Base-by-base conservation (phyloP, 805 yeast genomes). In the Sugiyamaella valdiviana region DNA sequence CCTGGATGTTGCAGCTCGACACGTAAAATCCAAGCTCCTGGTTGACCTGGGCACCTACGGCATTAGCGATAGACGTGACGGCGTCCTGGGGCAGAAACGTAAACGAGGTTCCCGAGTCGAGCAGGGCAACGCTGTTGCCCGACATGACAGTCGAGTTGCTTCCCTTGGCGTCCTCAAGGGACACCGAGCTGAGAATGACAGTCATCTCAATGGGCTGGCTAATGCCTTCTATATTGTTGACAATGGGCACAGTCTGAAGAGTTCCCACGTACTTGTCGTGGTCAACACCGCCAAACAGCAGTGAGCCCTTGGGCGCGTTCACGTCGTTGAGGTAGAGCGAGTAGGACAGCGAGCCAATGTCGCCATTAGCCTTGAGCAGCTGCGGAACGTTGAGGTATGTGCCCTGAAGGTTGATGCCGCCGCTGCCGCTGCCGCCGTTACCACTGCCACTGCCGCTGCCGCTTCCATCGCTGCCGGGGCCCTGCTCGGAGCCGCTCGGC, bases 361-460 rank as follows among this genome's bases (percentile, higher is more conserved):
- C 44, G 1, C 77, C 77, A 35, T 66, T 73, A 23, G 64, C 55
- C 44, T 74, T 79, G 70, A 86, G 63, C 48, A 74, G 73, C 39
- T 70, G 54, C 0, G 95, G 95, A 44, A 85, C 65, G 62, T 86
- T 86, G 46, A 74, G 71, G 63, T 85, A 85, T 10, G 58, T 50
- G 39, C 44, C 6, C 42, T 50, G 38, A 15, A 7, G 24, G 49
- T 57, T 17, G 55, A 44, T 10, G 40, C 26, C n/a, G 35, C 48
- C 51, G 37, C 49, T 45, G 29, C 19, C 42, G 16, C n/a, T 36
- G 6, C 16, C 12, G 7, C 39, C 39, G 20, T 15, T 39, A 6
- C 15, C 7, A 14, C 29, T 21, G 10, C 15, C 23, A 14, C 20
- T n/a, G n/a, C n/a, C 10, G 22, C 47, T 40, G 9, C 22, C 14